phyloP scores from a whole-genome alignment of 306 rosid species.

The Rosa persica region DNA sequence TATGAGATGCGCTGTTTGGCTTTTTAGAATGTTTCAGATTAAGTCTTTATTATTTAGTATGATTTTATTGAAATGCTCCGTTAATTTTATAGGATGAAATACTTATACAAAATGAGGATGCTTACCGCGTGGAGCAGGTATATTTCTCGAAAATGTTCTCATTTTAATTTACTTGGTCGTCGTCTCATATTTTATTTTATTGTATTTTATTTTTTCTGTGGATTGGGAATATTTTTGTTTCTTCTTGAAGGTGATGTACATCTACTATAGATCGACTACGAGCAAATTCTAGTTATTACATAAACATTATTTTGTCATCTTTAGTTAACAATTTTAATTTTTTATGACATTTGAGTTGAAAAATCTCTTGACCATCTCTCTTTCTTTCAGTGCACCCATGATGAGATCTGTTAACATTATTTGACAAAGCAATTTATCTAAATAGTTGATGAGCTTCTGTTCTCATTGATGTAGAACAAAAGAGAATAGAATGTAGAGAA shows the following conservation, averaged over 20 bases:
- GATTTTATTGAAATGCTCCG: conserved; percentile 16
- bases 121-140: conserved; percentile 92
- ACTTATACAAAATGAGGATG: conserved; percentile 68
- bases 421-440: background rate
- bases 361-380: background rate
- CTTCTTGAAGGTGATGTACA: background rate
- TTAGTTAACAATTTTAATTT: background rate
- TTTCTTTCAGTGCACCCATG: background rate
- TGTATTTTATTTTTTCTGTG: conserved; percentile 11
- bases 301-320: background rate
- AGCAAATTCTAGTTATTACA: background rate
- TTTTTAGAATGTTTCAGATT: background rate
- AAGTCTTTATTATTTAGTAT: background rate
- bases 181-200: conserved; percentile 6
- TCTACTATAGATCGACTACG: background rate
- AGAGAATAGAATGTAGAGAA: background rate
- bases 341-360: background rate
- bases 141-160: conserved; percentile 2
- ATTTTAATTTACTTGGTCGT: background rate
- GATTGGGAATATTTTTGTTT: conserved; percentile 27
- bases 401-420: background rate
- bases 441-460: background rate
- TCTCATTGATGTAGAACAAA: background rate
- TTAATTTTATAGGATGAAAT: conserved; percentile 73
- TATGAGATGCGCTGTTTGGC: background rate